A percentile compares a stretch with the other conserved stretches of the same genome.
Evolutionary conservation across 306 rosid species (phyloP).

Genomic region (Vicia faba): DNA sequence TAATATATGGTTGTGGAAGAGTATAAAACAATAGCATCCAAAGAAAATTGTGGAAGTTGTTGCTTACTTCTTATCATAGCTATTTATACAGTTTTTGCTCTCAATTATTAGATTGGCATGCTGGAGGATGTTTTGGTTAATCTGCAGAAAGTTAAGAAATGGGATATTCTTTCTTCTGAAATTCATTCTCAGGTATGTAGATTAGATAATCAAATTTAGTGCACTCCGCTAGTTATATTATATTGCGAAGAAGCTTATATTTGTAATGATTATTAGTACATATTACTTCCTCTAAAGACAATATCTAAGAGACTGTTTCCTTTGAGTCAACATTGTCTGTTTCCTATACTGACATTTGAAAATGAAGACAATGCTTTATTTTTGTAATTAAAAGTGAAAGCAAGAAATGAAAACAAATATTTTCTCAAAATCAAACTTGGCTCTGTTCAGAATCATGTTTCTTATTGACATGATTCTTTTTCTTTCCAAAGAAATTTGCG

Average conservation of each 20-base stretch:
- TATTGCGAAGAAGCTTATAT: conserved; percentile 18
- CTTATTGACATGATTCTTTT: conserved; percentile 37
- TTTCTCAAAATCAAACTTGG: conserved; percentile 2
- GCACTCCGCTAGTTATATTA: conserved; percentile 27
- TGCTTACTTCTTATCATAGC: conserved; percentile 21
- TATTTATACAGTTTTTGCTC: conserved; percentile 17
- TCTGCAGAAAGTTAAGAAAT: conserved; percentile 59
- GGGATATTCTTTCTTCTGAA: conserved; percentile 61
- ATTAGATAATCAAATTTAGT: conserved; percentile 33
- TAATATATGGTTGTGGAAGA: conserved; percentile 26
- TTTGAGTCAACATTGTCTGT: conserved; percentile 7
- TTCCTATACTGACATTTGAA: conserved; percentile 6
- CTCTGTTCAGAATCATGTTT: conserved; percentile 22
- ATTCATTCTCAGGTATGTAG: conserved; percentile 75
- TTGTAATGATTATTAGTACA: conserved; percentile 23
- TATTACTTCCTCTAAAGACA: conserved; percentile 31
- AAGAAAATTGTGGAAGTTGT: conserved; percentile 17
- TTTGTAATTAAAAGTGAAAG: conserved; percentile 2
- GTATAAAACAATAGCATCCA: conserved; percentile 20
- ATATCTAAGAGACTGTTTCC: not conserved
- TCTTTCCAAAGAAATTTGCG: conserved; percentile 45
- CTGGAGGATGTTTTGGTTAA: conserved; percentile 68
- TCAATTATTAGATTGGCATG: conserved; percentile 56
- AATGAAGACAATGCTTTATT: not conserved
- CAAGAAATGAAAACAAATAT: not conserved